Evolutionary conservation across 169 alveolate genomes (phyloP), one percentile per base, ranked within the genome.

Genomic region (Ichthyophthirius multifiliis): DNA sequence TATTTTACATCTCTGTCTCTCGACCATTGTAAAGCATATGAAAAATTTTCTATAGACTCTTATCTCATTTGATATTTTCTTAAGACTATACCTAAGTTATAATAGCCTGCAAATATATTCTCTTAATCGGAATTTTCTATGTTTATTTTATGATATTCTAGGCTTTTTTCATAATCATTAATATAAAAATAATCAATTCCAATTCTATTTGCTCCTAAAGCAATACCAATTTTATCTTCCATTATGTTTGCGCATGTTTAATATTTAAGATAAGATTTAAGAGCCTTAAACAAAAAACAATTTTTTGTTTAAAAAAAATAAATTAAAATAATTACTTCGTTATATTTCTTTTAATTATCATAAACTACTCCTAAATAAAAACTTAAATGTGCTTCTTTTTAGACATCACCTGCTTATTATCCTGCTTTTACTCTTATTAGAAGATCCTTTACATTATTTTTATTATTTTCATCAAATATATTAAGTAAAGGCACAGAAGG

Each of bases 301-400:
- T 3, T 46, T 46, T 46, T 46, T 47, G 2, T 12, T 47, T 20
- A n/a, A 16, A 15, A 4, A 47, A 18, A 3, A 20, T 2, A 20
- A 47, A 47, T 9, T 13, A 0, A 48, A 55, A 16, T 27, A 2
- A 10, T 63, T 65, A 74, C 82, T 74, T 77, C 80, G 9, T 34
- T 55, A 32, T 74, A 65, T 48, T 71, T 84, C 31, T 63, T 71
- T 10, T 74, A 65, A 43, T 65, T 76, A 78, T 80, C 92, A 83
- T 85, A 80, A 75, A 89, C 87, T 82, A 85, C 83, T 27, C 94
- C 92, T 41, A 93, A 85, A 78, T 87, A 89, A 82, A 90, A 93
- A 31, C 95, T 92, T 91, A 91, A 86, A 80, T 93, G 97, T 18
- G 95, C 92, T 82, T 93, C 97, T 73, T 90, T 93, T 63, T 89